Evolutionary conservation across 176 grass and related monocot species (phyloP).

Genomic region (Hyparrhenia diplandra): DNA sequence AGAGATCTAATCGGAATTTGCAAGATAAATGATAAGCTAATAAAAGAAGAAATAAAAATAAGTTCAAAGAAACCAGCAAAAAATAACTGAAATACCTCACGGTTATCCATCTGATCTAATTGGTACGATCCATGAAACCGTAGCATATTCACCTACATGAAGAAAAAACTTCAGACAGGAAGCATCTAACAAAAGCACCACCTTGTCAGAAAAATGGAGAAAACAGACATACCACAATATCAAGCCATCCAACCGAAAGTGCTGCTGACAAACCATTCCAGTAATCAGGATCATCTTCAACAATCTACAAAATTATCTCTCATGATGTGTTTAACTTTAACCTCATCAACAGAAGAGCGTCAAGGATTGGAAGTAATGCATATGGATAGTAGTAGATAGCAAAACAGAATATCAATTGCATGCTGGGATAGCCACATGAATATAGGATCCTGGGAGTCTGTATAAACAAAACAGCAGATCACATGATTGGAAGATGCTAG

Average conservation of each 20-base stretch:
- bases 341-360: slow-evolving; percentile 2
- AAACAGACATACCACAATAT: slow-evolving; percentile 70
- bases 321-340: slow-evolving; percentile 25
- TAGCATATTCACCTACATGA: slow-evolving; percentile 86
- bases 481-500: background rate
- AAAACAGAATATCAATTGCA: slow-evolving; percentile 3
- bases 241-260: slow-evolving; percentile 95
- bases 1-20: slow-evolving; percentile 2
- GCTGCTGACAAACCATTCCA: slow-evolving; percentile 84
- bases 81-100: slow-evolving; percentile 62
- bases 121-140: slow-evolving; percentile 94
- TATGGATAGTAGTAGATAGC: slow-evolving; percentile 22
- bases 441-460: background rate
- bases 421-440: background rate
- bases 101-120: slow-evolving; percentile 85
- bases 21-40: slow-evolving; percentile 1
- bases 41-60: slow-evolving; percentile 9
- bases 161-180: slow-evolving; percentile 29
- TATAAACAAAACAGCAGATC: background rate
- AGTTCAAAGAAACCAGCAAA: slow-evolving; percentile 17
- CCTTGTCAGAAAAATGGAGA: slow-evolving; percentile 13
- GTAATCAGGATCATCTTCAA: slow-evolving; percentile 90
- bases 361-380: slow-evolving; percentile 24
- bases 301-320: slow-evolving; percentile 43
- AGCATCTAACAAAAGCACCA: slow-evolving; percentile 17